phyloP scores from a whole-genome alignment of 2,329 filamentous ascomycete species.

The Botrytis pseudocinerea region DNA sequence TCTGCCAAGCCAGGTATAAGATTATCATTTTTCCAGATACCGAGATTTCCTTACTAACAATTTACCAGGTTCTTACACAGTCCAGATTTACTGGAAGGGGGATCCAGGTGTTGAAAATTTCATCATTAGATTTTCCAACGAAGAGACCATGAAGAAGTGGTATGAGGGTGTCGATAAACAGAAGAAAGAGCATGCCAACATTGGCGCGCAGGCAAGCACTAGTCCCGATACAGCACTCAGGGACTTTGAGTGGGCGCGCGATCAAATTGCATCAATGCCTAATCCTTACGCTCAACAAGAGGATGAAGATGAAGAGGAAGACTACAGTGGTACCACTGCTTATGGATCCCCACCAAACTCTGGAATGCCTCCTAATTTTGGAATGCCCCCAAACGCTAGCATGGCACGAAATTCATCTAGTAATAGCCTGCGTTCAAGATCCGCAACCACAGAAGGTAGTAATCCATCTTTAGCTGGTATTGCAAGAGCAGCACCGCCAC shows the following conservation, averaged over 20 bases:
- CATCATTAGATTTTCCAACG: conserved; percentile 87
- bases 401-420: conserved; percentile 71
- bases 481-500: conserved; percentile 62
- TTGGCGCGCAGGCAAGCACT: conserved; percentile 49
- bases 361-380: conserved; percentile 29
- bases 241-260: conserved; percentile 79
- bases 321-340: conserved; percentile 43
- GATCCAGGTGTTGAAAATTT: conserved; percentile 96
- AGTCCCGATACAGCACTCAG: conserved; percentile 47
- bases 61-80: conserved; percentile 76
- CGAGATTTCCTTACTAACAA: conserved; percentile 37
- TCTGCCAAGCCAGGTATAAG: conserved; percentile 79
- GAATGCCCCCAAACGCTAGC: conserved; percentile 47
- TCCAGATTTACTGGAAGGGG: conserved; percentile 98
- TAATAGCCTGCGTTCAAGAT: conserved; percentile 72
- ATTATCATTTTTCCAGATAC: conserved; percentile 14
- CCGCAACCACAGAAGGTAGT: conserved; percentile 75
- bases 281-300: conserved; percentile 77
- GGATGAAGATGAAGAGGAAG: conserved; percentile 62
- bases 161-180: conserved; percentile 75
- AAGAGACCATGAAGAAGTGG: conserved; percentile 94
- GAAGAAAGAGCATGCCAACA: conserved; percentile 61
- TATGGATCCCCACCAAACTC: conserved; percentile 44
- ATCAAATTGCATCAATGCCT: conserved; percentile 64
- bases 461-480: conserved; percentile 58